Evolutionary conservation across 1,139 yeast genomes (phyloP), one percentile per base, ranked within the genome.

Genomic region (Suhomyces anneliseae): DNA sequence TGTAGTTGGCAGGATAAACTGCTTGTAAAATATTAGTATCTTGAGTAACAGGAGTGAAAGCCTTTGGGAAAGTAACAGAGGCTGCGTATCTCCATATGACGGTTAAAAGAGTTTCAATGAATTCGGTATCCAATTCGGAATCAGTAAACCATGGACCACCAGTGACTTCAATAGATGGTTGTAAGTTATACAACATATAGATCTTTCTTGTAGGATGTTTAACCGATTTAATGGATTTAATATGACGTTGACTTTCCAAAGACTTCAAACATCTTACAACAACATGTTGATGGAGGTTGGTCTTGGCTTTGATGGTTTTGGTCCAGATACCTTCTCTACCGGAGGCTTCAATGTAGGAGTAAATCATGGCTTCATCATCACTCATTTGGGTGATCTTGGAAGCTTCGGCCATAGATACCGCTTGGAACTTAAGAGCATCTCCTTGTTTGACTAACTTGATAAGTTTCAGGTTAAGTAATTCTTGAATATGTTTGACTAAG

Each of bases 141-240:
- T 95, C 99, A 0, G 98, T 90, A 65, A 92, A 95, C 99, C 99
- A 93, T 3, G 99, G 99, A 1, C 99, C 99, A 52, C 99, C 99
- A 0, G 99, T 93, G 38, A 93, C 95, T 57, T 92, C 98, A 34
- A 89, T 83, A 5, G 96, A 86, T 8, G 99, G 99, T 63, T 90
- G 96, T 56, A 95, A 70, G 60, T 90, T 86, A 64, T 90, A 92
- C 51, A 95, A 76, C 98, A 93, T 93, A 68, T 90, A 95, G 38
- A 93, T 93, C 65, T 93, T 95, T 56, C 99, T 78, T 4, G 98
- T 93, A n/a, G 98, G 98, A 63, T 83, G 87, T 63, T 90, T 93
- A 27, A 95, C 99, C 12, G 90, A 83, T 65, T 93, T 93, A 62
- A 93, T 90, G 49, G 90, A 81, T 64, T 93, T 95, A 65, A 95